phyloP scores from a whole-genome alignment of 257 asterid species.

The Solanum megistacrolobum region DNA sequence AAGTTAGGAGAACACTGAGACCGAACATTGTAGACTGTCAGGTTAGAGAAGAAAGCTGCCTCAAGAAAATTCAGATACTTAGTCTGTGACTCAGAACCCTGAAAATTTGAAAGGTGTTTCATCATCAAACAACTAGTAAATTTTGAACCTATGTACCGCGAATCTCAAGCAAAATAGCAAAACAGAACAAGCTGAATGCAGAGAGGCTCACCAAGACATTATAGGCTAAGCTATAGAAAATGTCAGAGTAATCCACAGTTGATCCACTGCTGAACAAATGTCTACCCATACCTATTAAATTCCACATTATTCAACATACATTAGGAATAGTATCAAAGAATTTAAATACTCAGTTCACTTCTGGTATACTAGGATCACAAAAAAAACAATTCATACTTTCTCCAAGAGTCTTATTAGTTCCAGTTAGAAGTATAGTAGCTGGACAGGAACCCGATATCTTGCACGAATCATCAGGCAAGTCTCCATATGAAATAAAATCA shows the following conservation, averaged over 20 bases:
- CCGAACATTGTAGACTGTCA: background rate
- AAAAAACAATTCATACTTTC: background rate
- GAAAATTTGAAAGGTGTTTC: background rate
- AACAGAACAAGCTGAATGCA: background rate
- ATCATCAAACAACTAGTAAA: background rate
- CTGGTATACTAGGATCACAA: background rate
- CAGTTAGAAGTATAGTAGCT: background rate
- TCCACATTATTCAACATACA: background rate
- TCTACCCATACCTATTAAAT: background rate
- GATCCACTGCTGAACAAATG: background rate
- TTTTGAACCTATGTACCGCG: background rate
- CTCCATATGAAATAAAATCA: background rate
- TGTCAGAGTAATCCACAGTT: background rate
- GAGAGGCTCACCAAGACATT: background rate
- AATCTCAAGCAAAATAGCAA: background rate
- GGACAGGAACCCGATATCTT: background rate
- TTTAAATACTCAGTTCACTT: background rate
- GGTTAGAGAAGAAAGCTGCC: background rate
- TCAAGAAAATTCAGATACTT: background rate
- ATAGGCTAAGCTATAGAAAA: background rate
- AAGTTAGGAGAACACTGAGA: background rate
- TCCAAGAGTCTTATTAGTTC: background rate
- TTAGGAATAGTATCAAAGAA: background rate
- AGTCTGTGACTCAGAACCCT: background rate
- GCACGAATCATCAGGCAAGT: background rate